Percentiles rank a stretch among this genome's conserved stretches.
phyloP scores from a whole-genome alignment of 805 yeast species.

The Ogataea paraovalis region DNA sequence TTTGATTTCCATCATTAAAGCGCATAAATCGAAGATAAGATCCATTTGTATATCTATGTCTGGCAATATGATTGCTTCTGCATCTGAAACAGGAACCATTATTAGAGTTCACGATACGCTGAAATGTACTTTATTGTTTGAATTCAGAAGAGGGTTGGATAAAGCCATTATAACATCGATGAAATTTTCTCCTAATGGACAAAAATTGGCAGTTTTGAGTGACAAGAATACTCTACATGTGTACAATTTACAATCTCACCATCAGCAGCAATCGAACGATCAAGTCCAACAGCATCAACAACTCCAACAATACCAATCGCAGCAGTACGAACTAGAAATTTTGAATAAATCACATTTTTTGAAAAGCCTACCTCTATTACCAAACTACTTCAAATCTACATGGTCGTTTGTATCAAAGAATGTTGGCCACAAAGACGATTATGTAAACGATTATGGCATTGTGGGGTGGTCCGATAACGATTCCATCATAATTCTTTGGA shows the following conservation, averaged over 20 bases:
- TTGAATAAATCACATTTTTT: slow-evolving; percentile 63
- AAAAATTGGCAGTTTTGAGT: slow-evolving; percentile 76
- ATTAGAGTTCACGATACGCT: slow-evolving; percentile 68
- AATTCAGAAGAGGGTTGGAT: slow-evolving; percentile 88
- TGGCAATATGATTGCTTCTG: slow-evolving; percentile 73
- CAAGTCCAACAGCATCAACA: not conserved
- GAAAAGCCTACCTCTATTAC: slow-evolving; percentile 53
- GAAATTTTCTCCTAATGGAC: slow-evolving; percentile 75
- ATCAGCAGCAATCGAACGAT: not conserved
- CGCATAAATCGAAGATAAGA: slow-evolving; percentile 66
- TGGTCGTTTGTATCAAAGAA: slow-evolving; percentile 86
- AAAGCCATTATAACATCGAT: slow-evolving; percentile 77
- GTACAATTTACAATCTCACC: slow-evolving; percentile 42
- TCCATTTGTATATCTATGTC: slow-evolving; percentile 58
- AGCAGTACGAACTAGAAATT: slow-evolving; percentile 18
- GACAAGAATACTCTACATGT: slow-evolving; percentile 90
- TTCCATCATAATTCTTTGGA: slow-evolving; percentile 73
- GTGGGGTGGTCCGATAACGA: slow-evolving; percentile 79
- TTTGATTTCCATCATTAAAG: slow-evolving; percentile 65
- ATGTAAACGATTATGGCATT: slow-evolving; percentile 37
- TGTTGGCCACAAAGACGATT: slow-evolving; percentile 34
- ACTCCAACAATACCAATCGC: slow-evolving; percentile 23
- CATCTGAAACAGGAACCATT: slow-evolving; percentile 78
- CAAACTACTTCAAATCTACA: slow-evolving; percentile 69
- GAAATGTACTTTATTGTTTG: slow-evolving; percentile 68